Evolutionary conservation across 768 basidiomycete species (phyloP), one percentile per base, ranked within the genome.

Genomic region (Saitozyma sp.): DNA sequence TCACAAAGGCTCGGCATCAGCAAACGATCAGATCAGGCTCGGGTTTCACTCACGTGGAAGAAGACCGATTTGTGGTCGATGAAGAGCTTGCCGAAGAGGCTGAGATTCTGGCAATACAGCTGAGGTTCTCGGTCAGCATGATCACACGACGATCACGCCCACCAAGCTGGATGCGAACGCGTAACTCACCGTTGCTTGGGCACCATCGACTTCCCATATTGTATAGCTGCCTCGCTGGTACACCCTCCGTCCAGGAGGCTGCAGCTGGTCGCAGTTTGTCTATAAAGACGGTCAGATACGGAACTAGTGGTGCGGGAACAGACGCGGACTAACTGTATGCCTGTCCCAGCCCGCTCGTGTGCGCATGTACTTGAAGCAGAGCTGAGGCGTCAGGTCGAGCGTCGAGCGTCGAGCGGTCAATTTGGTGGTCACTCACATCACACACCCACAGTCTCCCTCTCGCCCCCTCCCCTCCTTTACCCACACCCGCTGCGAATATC

Each of bases 21-120:
- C 29, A 29, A 5, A 29, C 29, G 29, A 29, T 5, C 29, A 29
- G 29, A 29, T 29, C 29, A 2, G 5, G 29, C 29, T 29, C 29
- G 29, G 29, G 42, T 54, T n/a, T 37, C 51, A 51, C 13, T 63
- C 29, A 62, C 70, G 52, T 75, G 74, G 52, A 73, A 77, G 65
- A 77, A 77, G 19, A 77, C 68, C 0, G 76, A 75, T 81, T 99
- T 99, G 65, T 94, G 89, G 72, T 98, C 96, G 73, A 98, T 97
- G 78, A 99, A 98, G n/a, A 98, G 83, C 79, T 98, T 98, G 39
- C 94, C 95, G 73, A 97, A 98, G 8, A 98, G 83, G 16, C 92
- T 89, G 39, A 99, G 82, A 73, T 95, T 95, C 78, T 98, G 95
- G 78, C 94, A 98, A 74, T 94, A 98, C 6, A 97, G 84, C 95